Evolutionary conservation across 2,329 filamentous ascomycete species (phyloP).

Genomic region (Tolypocladium tundrense): DNA sequence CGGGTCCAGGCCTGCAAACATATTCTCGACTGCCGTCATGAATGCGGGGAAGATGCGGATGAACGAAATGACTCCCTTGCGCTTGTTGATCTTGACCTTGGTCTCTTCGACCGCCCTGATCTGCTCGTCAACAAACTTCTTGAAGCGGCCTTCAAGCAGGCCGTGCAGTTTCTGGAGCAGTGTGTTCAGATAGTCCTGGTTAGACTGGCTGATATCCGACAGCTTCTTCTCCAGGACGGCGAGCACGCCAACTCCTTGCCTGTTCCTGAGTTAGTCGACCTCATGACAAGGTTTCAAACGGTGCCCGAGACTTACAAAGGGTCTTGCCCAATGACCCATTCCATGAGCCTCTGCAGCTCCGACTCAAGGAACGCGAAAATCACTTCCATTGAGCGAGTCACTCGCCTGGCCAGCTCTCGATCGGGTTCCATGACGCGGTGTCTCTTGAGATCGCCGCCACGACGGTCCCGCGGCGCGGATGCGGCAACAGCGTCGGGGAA

Average conservation of each 20-base stretch:
- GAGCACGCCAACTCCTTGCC: slow-evolving; percentile 82
- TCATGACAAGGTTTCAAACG: background rate
- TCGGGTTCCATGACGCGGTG: slow-evolving; percentile 81
- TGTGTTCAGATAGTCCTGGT: slow-evolving; percentile 81
- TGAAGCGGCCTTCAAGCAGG: slow-evolving; percentile 65
- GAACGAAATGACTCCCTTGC: slow-evolving; percentile 91
- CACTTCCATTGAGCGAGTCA: slow-evolving; percentile 81
- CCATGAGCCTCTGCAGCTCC: slow-evolving; percentile 69
- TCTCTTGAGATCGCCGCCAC: slow-evolving; percentile 60
- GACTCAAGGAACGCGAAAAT: slow-evolving; percentile 74
- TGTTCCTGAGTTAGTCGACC: slow-evolving; percentile 20
- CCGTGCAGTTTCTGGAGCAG: slow-evolving; percentile 71
- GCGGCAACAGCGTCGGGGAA: slow-evolving; percentile 71
- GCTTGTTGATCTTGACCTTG: slow-evolving; percentile 98
- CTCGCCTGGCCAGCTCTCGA: slow-evolving; percentile 70
- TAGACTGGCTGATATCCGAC: slow-evolving; percentile 72
- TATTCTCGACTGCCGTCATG: slow-evolving; percentile 71
- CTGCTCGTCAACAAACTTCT: slow-evolving; percentile 87
- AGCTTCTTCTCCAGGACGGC: slow-evolving; percentile 72
- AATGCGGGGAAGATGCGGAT: slow-evolving; percentile 90
- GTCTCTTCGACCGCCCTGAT: slow-evolving; percentile 94
- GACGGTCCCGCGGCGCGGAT: slow-evolving; percentile 55
- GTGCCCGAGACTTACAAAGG: slow-evolving; percentile 55
- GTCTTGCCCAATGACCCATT: slow-evolving; percentile 74
- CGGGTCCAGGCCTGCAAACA: slow-evolving; percentile 52